Conservation (phyloP, 2,329 filamentous ascomycete genomes). For the Botrytis medusae region DNA sequence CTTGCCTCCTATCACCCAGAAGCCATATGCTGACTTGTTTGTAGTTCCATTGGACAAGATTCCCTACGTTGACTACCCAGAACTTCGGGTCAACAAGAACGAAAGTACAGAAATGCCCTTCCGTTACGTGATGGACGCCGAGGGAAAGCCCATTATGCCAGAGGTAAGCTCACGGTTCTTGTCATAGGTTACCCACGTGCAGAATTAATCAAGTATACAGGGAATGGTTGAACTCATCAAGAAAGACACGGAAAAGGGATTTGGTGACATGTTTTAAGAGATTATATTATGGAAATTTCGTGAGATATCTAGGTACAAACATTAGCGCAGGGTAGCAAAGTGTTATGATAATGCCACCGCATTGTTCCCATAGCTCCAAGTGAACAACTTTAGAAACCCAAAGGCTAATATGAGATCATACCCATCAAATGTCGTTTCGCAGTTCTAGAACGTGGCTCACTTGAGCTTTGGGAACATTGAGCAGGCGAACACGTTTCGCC, state of each 20-base stretch:
- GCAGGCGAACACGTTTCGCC: constrained; percentile 5
- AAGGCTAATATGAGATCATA: background rate
- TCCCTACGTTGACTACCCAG: constrained; percentile 81
- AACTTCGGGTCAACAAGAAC: constrained; percentile 84
- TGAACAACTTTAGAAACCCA: background rate
- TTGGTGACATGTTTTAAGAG: constrained; percentile 78
- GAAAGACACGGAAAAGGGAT: constrained; percentile 88
- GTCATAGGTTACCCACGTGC: background rate
- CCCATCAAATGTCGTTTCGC: background rate
- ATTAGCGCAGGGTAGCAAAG: constrained; percentile 5
- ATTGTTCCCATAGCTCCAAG: background rate
- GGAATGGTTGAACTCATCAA: constrained; percentile 95
- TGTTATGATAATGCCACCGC: background rate
- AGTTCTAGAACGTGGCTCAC: constrained; percentile 7
- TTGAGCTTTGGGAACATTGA: constrained; percentile 3
- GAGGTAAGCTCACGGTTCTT: constrained; percentile 56
- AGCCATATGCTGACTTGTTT: constrained; percentile 17
- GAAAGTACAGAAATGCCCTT: constrained; percentile 98
- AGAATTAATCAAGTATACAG: constrained; percentile 39
- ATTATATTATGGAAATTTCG: background rate
- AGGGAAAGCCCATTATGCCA: constrained; percentile 87
- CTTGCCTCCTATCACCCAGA: background rate
- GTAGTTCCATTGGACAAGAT: constrained; percentile 76
- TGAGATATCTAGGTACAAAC: background rate
- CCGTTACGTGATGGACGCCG: constrained; percentile 77